Conservation (phyloP, 805 yeast genomes). For the Pichia exigua region DNA sequence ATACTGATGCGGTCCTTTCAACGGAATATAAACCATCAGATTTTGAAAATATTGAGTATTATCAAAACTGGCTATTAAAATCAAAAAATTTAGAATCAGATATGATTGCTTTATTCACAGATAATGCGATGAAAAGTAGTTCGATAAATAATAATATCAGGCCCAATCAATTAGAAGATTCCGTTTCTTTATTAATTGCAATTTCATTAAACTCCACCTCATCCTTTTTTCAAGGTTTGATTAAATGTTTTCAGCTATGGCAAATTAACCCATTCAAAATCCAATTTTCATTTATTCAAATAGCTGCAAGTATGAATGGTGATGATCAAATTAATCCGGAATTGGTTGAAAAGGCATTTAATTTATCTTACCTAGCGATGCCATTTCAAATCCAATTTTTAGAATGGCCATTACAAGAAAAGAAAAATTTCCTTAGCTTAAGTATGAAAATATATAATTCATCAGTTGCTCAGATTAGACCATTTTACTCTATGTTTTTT, state of each 20-base stretch:
- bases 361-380: slow-evolving; percentile 21
- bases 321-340: slow-evolving; percentile 13
- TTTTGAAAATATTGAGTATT: slow-evolving; percentile 11
- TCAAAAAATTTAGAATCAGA: slow-evolving; percentile 8
- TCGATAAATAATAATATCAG: background rate
- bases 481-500: slow-evolving; percentile 14
- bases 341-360: slow-evolving; percentile 17
- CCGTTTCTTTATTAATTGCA: slow-evolving; percentile 9
- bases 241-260: slow-evolving; percentile 26
- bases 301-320: background rate
- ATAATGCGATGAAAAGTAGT: background rate
- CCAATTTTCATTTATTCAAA: slow-evolving; percentile 12
- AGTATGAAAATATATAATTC: slow-evolving; percentile 13
- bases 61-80: slow-evolving; percentile 13
- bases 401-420: slow-evolving; percentile 22
- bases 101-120: slow-evolving; percentile 3
- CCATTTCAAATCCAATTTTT: slow-evolving; percentile 16
- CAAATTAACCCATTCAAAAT: slow-evolving; percentile 26
- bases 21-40: slow-evolving; percentile 8
- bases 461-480: slow-evolving; percentile 8
- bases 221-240: slow-evolving; percentile 19
- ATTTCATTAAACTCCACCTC: slow-evolving; percentile 17
- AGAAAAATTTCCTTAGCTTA: slow-evolving; percentile 10
- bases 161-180: slow-evolving; percentile 8
- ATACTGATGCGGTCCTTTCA: slow-evolving; percentile 1